phyloP scores from a whole-genome alignment of 306 rosid species.

The Begonia fuchsioides region DNA sequence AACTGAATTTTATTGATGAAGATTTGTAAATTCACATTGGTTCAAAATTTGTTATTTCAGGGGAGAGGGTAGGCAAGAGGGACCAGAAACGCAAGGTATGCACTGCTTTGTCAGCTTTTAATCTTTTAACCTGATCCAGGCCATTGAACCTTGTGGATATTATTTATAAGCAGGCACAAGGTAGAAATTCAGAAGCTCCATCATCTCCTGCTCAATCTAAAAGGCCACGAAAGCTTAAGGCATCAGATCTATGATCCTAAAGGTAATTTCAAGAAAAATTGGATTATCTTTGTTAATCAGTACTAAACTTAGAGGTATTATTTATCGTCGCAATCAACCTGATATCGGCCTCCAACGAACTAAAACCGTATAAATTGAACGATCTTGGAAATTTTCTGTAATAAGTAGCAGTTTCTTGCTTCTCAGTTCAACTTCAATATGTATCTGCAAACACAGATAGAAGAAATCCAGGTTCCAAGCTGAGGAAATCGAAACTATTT shows the following conservation, averaged over 20 bases:
- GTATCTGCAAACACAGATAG: too few species aligned
- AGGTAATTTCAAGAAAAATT: slow-evolving; percentile 11
- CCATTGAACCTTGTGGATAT: too few species aligned
- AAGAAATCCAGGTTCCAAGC: too few species aligned
- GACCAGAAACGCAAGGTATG: slow-evolving; percentile 93
- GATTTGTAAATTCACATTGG: slow-evolving; percentile 15
- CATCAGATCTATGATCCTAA: slow-evolving; percentile 59
- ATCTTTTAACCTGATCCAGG: background rate
- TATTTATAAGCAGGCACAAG: slow-evolving; percentile 41
- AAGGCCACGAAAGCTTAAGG: slow-evolving; percentile 87
- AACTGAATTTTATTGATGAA: slow-evolving; percentile 7
- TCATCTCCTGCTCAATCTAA: slow-evolving; percentile 78
- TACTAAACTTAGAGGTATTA: too few species aligned
- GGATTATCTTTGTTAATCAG: too few species aligned
- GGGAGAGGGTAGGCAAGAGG: slow-evolving; percentile 68
- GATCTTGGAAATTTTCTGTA: too few species aligned
- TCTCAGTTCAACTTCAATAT: too few species aligned
- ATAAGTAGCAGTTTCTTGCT: too few species aligned
- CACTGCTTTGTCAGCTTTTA: slow-evolving; percentile 5
- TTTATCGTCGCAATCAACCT: too few species aligned
- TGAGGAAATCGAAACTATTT: background rate
- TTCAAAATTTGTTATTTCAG: slow-evolving; percentile 18
- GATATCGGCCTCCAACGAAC: too few species aligned
- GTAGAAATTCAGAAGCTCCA: slow-evolving; percentile 62
- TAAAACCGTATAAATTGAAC: too few species aligned